Evolutionary conservation across 2,329 filamentous ascomycete species (phyloP), one percentile per base, ranked within the genome.

Genomic region (Raffaelea deltoideospora): DNA sequence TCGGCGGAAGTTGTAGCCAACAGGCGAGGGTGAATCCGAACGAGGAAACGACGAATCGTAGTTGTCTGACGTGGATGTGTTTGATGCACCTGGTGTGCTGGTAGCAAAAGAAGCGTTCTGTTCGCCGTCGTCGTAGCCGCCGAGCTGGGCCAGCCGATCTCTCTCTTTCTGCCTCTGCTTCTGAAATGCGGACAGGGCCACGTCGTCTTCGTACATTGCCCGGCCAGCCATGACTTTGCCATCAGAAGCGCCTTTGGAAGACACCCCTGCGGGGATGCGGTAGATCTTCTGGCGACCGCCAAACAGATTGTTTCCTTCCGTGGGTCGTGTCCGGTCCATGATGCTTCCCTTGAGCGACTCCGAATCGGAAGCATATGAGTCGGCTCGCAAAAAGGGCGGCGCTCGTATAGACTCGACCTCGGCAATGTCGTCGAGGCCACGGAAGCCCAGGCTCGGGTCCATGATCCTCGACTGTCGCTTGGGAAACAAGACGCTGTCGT

Each of bases 271-370:
- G 1, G 81, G 67, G 44, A 94, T 82, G 55, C 85, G 87, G 57
- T 92, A 96, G 27, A 96, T 79, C 60, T 96, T 96, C 54, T 96
- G 90, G 31, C 90, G 76, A 14, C 90, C 90, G 39, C 90, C 90
- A 57, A 98, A 98, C 39, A 98, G 58, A 47, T 83, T 80, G 52
- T 96, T 98, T 32, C 88, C 86, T 52, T 96, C 88, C 1, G 73
- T 77, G 0, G 84, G 86, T 47, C 87, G 79, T 8, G 79, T 66
- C 35, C 90, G 71, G 48, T 67, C 79, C 81, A 96, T 88, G n/a
- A 96, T 69, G 54, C 81, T 85, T 2, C 73, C 60, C 10, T 64
- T 60, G 4, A 62, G 60, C 7, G 71, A 73, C 32, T 79, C 76
- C 26, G 77, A 69, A 44, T 93, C 85, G 26, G 70, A 76, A 5